Percentiles rank a stretch among this genome's conserved stretches.
Conservation (phyloP, 129 eudicot species). For the Flaveria ramosissima region DNA sequence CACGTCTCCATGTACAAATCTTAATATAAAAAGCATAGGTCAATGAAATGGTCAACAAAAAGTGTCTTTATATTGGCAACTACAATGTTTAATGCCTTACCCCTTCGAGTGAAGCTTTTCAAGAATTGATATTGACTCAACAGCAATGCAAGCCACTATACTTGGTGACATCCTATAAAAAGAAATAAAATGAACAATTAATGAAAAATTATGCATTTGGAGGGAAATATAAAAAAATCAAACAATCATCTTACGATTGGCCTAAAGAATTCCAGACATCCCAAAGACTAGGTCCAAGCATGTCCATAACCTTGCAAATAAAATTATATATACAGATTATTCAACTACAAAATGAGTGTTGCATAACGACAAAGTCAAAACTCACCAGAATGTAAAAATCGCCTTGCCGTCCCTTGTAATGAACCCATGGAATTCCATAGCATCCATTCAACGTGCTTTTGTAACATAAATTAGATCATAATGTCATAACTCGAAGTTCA, state of each 20-base stretch:
- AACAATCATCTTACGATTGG: constrained; percentile 78
- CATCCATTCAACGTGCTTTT: constrained; percentile 84
- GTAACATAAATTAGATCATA: constrained; percentile 28
- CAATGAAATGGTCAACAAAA: constrained; percentile 10
- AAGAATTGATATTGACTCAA: constrained; percentile 95
- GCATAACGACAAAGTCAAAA: constrained; percentile 20
- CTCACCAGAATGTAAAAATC: constrained; percentile 97
- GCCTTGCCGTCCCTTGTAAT: constrained; percentile 97
- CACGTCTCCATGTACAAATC: constrained; percentile 99
- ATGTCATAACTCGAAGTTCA: constrained; percentile 7
- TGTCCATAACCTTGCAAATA: constrained; percentile 87
- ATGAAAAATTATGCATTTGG: constrained; percentile 4
- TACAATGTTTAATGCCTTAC: constrained; percentile 36
- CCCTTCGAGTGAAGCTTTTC: constrained; percentile 98
- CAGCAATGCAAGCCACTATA: constrained; percentile 99
- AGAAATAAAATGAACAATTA: constrained; percentile 11
- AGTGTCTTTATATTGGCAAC: not conserved
- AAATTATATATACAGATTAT: constrained; percentile 13
- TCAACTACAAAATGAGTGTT: not conserved
- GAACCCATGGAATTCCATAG: constrained; percentile 92
- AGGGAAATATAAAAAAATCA: not conserved
- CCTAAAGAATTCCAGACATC: constrained; percentile 99
- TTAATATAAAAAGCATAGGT: constrained; percentile 26
- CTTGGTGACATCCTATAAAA: constrained; percentile 84
- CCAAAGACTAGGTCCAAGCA: constrained; percentile 99